Conservation (phyloP, 371 early-diverging fungal genomes). For the Rhizopus arrhizus region DNA sequence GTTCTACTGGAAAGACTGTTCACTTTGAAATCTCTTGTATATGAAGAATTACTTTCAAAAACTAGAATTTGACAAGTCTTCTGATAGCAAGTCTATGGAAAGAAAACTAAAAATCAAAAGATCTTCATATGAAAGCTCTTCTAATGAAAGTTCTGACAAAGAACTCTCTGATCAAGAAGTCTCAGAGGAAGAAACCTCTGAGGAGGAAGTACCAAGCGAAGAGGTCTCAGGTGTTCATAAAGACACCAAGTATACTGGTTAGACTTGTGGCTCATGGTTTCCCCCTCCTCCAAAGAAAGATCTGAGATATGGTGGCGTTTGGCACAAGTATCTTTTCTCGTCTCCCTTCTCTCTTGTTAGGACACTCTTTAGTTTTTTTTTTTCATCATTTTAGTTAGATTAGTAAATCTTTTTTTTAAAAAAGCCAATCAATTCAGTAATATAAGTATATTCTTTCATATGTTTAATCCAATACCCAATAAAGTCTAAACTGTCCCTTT, state of each 20-base stretch:
- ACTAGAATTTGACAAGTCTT: conserved; percentile 1
- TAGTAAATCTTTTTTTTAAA: conserved; percentile 2
- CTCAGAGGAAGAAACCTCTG: conserved; percentile 2
- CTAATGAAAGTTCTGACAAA: background rate
- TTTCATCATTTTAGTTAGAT: background rate
- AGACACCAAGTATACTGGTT: conserved; percentile 2
- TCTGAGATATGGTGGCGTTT: conserved; percentile 3
- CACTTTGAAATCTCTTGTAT: background rate
- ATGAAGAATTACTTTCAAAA: background rate
- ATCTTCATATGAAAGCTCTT: conserved; percentile 3
- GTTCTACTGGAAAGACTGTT: conserved; percentile 3
- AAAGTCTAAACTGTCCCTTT: background rate
- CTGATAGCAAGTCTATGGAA: too few species aligned
- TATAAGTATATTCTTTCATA: too few species aligned
- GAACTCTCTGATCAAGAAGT: background rate
- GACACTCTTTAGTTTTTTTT: conserved; percentile 1
- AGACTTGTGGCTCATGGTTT: conserved; percentile 6
- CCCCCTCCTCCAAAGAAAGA: conserved; percentile 6
- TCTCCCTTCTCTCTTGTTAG: background rate
- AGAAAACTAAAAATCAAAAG: background rate
- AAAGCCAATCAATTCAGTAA: background rate
- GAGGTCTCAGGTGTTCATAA: conserved; percentile 2
- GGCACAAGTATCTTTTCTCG: conserved; percentile 5
- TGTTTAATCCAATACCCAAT: conserved; percentile 1
- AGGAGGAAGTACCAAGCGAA: conserved; percentile 2